Evolutionary conservation across 176 grass and related monocot genomes (phyloP), one percentile per base, ranked within the genome.

Genomic region (Bonia amplexicaulis): DNA sequence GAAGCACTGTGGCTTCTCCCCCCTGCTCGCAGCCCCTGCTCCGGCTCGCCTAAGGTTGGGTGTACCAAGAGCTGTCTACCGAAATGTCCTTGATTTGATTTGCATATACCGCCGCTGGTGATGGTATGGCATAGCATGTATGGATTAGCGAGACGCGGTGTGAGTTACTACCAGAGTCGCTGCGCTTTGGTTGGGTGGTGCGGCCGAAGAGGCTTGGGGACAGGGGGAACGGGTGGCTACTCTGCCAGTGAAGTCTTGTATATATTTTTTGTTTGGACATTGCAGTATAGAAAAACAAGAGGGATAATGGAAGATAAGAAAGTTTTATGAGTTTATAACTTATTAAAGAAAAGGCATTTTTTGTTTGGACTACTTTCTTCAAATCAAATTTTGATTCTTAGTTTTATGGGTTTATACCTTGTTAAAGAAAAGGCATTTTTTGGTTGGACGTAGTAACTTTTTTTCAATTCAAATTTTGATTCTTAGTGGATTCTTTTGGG

Each of bases 91-190:
- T 15, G 58, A 66, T 84, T 76, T 71, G 82, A 65, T 75, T 84
- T 63, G 82, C 15, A 49, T 73, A 58, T 26, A 15, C 61, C 51
- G 47, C 75, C 22, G 69, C 27, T 54, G 82, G 69, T 41, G 87
- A 20, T 59, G 41, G 54, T 33, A 58, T 58, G 20, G 20, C n/a
- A n/a, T 3, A 58, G 54, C 54, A 22, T n/a, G 67, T 81, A 44
- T 22, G 66, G 39, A 69, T 46, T 86, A 71, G 78, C 63, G 53
- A 45, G 63, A 27, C 9, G 65, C 54, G 33, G 78, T 85, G 83
- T 78, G 66, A 78, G 82, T 12, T 60, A 77, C 78, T 70, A 7
- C 29, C 14, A 33, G 2, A 33, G 2, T 33, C 62, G 73, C 68
- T 76, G 79, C 39, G 33, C 72, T 76, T 75, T 20, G 47, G 33